These are phyloP conservation scores for Sugiyamaella castrensis DNA, from an alignment of 1,139 yeast species.

Conservation along the genomic window DNA sequence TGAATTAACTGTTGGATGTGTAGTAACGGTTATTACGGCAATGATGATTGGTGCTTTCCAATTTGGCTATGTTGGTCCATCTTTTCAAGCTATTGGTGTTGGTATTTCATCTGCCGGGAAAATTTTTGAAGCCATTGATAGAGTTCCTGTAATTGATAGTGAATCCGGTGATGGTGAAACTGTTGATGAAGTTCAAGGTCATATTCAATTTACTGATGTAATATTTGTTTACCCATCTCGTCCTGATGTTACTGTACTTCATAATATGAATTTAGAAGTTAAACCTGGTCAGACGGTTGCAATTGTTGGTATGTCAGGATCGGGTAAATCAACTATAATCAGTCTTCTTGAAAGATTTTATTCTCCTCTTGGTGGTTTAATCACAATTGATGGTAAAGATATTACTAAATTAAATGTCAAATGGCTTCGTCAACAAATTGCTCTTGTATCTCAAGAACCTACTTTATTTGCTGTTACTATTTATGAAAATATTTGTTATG, in stretches of 20 bases:
- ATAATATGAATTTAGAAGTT: slow-evolving; percentile 57
- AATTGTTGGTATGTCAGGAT: slow-evolving; percentile 88
- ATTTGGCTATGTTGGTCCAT: slow-evolving; percentile 42
- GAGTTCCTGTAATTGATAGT: slow-evolving; percentile 40
- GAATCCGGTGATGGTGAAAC: slow-evolving; percentile 34
- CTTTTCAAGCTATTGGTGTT: slow-evolving; percentile 39
- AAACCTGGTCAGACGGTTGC: slow-evolving; percentile 79
- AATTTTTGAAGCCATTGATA: slow-evolving; percentile 43
- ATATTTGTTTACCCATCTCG: slow-evolving; percentile 83
- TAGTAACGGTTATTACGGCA: slow-evolving; percentile 40
- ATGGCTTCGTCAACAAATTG: slow-evolving; percentile 68
- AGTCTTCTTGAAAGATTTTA: slow-evolving; percentile 71
- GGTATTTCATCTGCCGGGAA: slow-evolving; percentile 43
- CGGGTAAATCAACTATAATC: slow-evolving; percentile 85
- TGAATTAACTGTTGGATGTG: slow-evolving; percentile 33
- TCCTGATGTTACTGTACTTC: slow-evolving; percentile 64
- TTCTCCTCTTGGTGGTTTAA: slow-evolving; percentile 56
- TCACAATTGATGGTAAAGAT: slow-evolving; percentile 63
- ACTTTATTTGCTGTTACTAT: slow-evolving; percentile 74
- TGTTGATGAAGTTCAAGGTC: slow-evolving; percentile 40
- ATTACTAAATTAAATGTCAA: slow-evolving; percentile 64
- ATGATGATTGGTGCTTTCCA: slow-evolving; percentile 44
- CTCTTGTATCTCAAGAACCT: slow-evolving; percentile 89
- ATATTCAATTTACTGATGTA: slow-evolving; percentile 64
- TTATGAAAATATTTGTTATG: slow-evolving; percentile 75